phyloP scores from a whole-genome alignment of 2,329 filamentous ascomycete species.

The Pseudogymnoascus verrucosus region DNA sequence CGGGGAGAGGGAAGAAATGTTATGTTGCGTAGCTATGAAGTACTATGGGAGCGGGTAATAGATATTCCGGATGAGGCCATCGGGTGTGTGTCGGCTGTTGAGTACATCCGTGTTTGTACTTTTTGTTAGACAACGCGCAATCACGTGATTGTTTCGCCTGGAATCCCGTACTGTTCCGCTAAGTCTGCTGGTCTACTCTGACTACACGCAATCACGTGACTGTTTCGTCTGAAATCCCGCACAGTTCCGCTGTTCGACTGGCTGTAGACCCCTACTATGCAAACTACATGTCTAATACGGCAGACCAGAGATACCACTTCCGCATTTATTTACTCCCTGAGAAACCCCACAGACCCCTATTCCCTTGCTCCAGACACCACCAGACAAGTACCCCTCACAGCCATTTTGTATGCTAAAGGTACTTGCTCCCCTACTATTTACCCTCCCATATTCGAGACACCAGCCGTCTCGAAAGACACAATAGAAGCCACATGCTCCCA shows the following conservation, averaged over 20 bases:
- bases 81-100: not conserved
- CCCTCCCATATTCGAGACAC: not conserved
- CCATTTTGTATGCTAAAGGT: not conserved
- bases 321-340: not conserved
- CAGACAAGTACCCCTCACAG: not conserved
- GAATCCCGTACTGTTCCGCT: too few relatives aligned
- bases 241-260: not conserved
- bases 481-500: not conserved
- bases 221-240: too few relatives aligned
- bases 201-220: too few relatives aligned
- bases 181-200: too few relatives aligned
- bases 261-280: too few relatives aligned
- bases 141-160: not conserved
- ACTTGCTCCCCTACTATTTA: not conserved
- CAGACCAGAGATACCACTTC: not conserved
- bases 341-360: not conserved
- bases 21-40: not conserved
- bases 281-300: too few relatives aligned
- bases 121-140: not conserved
- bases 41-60: not conserved
- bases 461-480: not conserved
- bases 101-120: not conserved
- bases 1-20: not conserved
- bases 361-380: not conserved
- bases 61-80: not conserved